Evolutionary conservation across 805 yeast species (phyloP), one percentile per base, ranked within the genome.

Genomic region (Candida stauntonica): DNA sequence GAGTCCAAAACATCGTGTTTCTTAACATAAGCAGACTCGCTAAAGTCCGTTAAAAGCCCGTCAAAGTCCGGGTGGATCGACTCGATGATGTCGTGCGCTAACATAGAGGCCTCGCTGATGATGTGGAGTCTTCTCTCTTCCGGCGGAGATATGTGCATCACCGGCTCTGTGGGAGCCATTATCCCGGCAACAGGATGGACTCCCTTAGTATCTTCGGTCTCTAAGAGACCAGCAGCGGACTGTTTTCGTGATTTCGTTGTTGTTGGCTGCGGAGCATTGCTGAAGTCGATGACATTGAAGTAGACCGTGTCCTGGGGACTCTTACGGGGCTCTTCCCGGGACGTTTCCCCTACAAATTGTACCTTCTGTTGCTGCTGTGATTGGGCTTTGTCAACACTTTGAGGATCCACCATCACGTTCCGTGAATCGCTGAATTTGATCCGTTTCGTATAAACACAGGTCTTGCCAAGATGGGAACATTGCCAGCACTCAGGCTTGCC

Each of bases 401-500:
- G 21, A 28, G 29, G 32, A 19, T 39, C 37, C 5, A 36, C 17
- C 7, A 45, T 41, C 5, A 46, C 19, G 19, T 38, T 47, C 24
- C 55, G 41, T 4, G 48, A 9, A 2, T 44, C 51, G 21, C 54
- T 48, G 41, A 50, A 50, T 35, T 49, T 46, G 32, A 50, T 41
- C 8, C 41, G 33, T 29, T 61, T 60, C 28, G 57, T 61, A 41
- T 70, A 70, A 3, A 52, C 46, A 44, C 75, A 70, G 3, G 54
- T 51, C 47, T 65, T 65, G 8, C 59, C 57, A 13, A 66, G 38
- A 23, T 58, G 59, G 1, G 57, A 40, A 38, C 75, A 70, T 33
- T 67, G 67, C 61, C 67, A 57, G 38, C 75, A 69, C 13, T 44
- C 46, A 1, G 55, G 55, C 31, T 51, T 47, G 8, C 46, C 46